These are phyloP conservation scores for Platanthera guangdongensis DNA, from an alignment of 106 monocot species.

Conservation along the genomic window DNA sequence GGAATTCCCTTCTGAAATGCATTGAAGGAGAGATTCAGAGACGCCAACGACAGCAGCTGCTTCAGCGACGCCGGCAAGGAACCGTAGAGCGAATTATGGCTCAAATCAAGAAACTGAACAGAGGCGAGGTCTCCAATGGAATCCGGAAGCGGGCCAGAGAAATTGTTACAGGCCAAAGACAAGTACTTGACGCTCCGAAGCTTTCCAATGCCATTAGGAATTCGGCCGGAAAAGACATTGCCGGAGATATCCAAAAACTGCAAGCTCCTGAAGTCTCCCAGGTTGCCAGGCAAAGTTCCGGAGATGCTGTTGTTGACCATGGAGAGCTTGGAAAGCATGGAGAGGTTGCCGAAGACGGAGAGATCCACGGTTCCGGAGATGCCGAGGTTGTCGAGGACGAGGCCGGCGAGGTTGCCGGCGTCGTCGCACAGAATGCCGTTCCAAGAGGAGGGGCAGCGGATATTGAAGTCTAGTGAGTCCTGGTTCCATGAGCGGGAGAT, in stretches of 20 bases:
- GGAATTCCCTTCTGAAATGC: conserved; percentile 47
- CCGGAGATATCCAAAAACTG: conserved; percentile 72
- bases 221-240: conserved; percentile 56
- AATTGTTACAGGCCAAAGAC: conserved; percentile 67
- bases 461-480: conserved; percentile 85
- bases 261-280: conserved; percentile 47
- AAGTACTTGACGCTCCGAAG: conserved; percentile 66
- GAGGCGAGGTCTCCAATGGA: conserved; percentile 59
- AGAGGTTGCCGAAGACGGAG: conserved; percentile 47
- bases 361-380: conserved; percentile 45
- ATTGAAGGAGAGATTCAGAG: conserved; percentile 65
- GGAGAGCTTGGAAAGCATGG: conserved; percentile 70
- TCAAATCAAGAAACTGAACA: conserved; percentile 67
- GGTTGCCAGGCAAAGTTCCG: conserved; percentile 30
- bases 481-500: conserved; percentile 83
- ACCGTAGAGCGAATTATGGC: conserved; percentile 61
- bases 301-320: conserved; percentile 66
- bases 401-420: conserved; percentile 44
- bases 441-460: conserved; percentile 96
- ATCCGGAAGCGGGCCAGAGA: conserved; percentile 68
- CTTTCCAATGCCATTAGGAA: conserved; percentile 51
- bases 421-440: conserved; percentile 87
- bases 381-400: conserved; percentile 58
- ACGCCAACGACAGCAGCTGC: conserved; percentile 33
- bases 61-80: conserved; percentile 40